phyloP scores from a whole-genome alignment of 2,329 filamentous ascomycete genomes.

The Claviceps sp. region DNA sequence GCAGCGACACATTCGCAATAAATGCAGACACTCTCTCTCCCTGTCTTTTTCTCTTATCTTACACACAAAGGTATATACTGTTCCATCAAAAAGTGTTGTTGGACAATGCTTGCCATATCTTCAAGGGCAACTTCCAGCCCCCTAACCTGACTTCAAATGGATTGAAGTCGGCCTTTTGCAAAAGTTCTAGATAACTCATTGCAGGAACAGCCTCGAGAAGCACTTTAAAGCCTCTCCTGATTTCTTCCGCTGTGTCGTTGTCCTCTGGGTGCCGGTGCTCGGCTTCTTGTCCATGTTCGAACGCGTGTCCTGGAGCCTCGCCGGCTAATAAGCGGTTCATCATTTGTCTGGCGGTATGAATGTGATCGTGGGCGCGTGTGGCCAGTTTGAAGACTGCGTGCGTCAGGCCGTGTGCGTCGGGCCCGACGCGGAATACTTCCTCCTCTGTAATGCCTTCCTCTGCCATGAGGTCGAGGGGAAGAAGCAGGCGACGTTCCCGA shows the following conservation, averaged over 20 bases:
- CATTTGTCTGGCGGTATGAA: constrained; percentile 91
- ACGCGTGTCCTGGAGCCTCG: constrained; percentile 66
- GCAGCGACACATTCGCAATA: no score
- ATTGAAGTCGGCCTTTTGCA: constrained; percentile 78
- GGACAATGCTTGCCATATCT: constrained; percentile 41
- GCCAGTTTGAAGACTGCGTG: constrained; percentile 89
- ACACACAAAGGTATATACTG: background rate
- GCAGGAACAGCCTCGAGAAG: constrained; percentile 71
- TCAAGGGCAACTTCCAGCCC: constrained; percentile 78
- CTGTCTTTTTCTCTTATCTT: no score
- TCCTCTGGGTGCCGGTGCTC: constrained; percentile 40
- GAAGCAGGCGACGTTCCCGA: constrained; percentile 45
- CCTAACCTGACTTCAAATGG: constrained; percentile 50
- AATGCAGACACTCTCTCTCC: no score
- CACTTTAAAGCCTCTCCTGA: constrained; percentile 59
- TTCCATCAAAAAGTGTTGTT: constrained; percentile 30
- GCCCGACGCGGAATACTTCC: constrained; percentile 71
- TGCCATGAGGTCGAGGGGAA: constrained; percentile 85
- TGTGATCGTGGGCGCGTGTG: constrained; percentile 85
- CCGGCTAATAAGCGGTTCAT: constrained; percentile 64
- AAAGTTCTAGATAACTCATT: constrained; percentile 59
- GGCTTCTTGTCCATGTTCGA: constrained; percentile 72
- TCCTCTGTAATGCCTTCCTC: constrained; percentile 72
- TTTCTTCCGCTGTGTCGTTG: constrained; percentile 24
- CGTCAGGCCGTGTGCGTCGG: constrained; percentile 63